These are phyloP conservation scores for Durotheca rogersii DNA, from an alignment of 495 filamentous ascomycete genomes.

Conservation along the genomic window DNA sequence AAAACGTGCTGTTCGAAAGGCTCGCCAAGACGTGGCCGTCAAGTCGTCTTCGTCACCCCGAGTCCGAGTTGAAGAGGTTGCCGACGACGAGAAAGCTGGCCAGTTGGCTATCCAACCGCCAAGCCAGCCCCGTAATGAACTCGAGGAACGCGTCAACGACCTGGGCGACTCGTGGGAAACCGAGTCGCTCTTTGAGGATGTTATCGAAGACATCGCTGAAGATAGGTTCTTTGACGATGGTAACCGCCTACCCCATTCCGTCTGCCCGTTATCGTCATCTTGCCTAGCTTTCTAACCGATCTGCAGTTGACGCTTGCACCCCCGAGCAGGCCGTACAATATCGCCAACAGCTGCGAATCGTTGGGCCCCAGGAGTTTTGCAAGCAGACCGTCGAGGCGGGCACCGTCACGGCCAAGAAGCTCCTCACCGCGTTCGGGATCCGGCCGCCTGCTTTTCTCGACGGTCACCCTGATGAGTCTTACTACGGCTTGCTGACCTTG, in stretches of 20 bases:
- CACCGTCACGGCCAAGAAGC: constrained; percentile 71
- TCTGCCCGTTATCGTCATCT: too few species aligned
- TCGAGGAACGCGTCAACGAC: constrained; percentile 62
- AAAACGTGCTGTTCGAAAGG: constrained; percentile 24
- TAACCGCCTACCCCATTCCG: too few species aligned
- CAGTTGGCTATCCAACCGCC: constrained; percentile 28
- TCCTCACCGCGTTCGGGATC: constrained; percentile 91
- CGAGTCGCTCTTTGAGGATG: constrained; percentile 67
- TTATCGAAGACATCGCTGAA: constrained; percentile 62
- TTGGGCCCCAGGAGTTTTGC: constrained; percentile 77
- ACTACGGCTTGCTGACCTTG: constrained; percentile 69
- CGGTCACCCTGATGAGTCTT: constrained; percentile 69
- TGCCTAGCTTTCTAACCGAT: too few species aligned
- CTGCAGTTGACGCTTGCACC: constrained; percentile 64
- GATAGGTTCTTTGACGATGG: constrained; percentile 60
- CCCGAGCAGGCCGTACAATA: constrained; percentile 68
- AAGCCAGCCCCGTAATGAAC: constrained; percentile 39
- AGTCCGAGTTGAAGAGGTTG: constrained; percentile 22
- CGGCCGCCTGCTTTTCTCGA: constrained; percentile 74
- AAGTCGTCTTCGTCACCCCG: constrained; percentile 3
- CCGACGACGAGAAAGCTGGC: constrained; percentile 31
- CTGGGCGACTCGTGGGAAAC: constrained; percentile 66
- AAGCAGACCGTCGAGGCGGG: constrained; percentile 67
- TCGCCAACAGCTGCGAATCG: constrained; percentile 66
- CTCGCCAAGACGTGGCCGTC: constrained; percentile 14